phyloP scores from a whole-genome alignment of 345 rosid species.

The Triadica sebifera region DNA sequence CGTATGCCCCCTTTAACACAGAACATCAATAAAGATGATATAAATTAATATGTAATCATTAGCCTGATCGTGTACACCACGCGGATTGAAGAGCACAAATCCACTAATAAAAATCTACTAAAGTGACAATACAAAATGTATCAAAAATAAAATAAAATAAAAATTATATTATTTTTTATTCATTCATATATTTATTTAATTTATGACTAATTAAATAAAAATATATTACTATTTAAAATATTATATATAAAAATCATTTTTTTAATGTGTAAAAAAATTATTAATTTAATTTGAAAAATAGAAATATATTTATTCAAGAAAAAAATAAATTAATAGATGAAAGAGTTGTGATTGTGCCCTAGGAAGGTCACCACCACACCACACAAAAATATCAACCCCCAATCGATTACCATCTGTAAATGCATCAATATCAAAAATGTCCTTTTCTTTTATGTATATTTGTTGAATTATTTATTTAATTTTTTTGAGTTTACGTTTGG shows the following conservation, averaged over 20 bases:
- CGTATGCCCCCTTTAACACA: slow-evolving; percentile 3
- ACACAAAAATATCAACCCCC: slow-evolving; percentile 19
- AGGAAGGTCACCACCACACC: not conserved
- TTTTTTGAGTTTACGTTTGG: no score
- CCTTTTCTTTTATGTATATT: not conserved
- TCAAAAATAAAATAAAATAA: no score
- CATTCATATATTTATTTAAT: no score
- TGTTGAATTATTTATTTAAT: not conserved
- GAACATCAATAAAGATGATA: slow-evolving; percentile 3
- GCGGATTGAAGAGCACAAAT: slow-evolving; percentile 19
- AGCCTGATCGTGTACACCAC: slow-evolving; percentile 35
- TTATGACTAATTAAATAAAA: no score
- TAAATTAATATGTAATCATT: slow-evolving; percentile 15
- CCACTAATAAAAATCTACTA: not conserved
- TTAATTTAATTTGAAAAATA: no score
- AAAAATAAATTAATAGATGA: no score
- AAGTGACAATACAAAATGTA: no score
- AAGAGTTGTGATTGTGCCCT: not conserved
- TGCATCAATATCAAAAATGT: slow-evolving; percentile 8
- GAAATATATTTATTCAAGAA: no score
- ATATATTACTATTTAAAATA: no score
- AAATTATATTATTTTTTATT: no score
- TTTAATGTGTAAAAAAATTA: no score
- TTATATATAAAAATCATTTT: no score
- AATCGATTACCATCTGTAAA: slow-evolving; percentile 7